A percentile compares a stretch with the other conserved stretches of the same genome.
Evolutionary conservation across 257 asterid genomes (phyloP).

Genomic region (Cordia subcordata): DNA sequence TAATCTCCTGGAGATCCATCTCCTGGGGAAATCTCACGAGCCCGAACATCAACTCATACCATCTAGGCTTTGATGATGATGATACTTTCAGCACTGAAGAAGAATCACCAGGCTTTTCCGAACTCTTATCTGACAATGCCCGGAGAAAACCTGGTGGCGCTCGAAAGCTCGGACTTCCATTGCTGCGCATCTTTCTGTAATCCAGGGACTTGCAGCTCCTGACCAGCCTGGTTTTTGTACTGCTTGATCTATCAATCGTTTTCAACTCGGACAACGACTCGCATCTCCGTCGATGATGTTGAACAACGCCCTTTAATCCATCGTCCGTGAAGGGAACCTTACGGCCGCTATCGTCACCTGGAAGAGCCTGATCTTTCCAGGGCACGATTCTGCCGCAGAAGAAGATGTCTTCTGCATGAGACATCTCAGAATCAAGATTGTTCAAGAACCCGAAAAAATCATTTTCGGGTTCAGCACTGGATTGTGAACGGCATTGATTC

Average conservation of each 20-base stretch:
- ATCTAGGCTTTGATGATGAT: constrained; percentile 14
- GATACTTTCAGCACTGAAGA: not conserved
- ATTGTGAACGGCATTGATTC: not conserved
- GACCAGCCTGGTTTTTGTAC: not conserved
- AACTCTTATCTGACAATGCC: not conserved
- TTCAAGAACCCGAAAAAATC: constrained; percentile 6
- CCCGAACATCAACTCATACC: constrained; percentile 12
- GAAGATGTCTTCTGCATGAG: constrained; percentile 19
- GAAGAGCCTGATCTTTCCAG: not conserved
- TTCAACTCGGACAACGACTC: constrained; percentile 3
- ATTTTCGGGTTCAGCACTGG: not conserved
- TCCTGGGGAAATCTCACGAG: constrained; percentile 7
- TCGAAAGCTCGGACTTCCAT: not conserved
- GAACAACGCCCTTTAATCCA: not conserved
- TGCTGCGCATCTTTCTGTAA: not conserved
- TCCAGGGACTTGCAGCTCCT: constrained; percentile 3
- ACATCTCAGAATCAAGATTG: constrained; percentile 7
- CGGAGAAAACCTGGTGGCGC: not conserved
- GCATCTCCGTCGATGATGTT: not conserved
- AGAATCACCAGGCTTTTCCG: not conserved
- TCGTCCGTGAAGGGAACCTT: too few relatives aligned
- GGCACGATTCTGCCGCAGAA: constrained; percentile 15
- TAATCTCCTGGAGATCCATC: constrained; percentile 13
- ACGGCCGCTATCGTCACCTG: not conserved
- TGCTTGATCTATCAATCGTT: too few relatives aligned